Base-by-base conservation (phyloP, 2,329 filamentous ascomycete species). In the Fusarium sp. region DNA sequence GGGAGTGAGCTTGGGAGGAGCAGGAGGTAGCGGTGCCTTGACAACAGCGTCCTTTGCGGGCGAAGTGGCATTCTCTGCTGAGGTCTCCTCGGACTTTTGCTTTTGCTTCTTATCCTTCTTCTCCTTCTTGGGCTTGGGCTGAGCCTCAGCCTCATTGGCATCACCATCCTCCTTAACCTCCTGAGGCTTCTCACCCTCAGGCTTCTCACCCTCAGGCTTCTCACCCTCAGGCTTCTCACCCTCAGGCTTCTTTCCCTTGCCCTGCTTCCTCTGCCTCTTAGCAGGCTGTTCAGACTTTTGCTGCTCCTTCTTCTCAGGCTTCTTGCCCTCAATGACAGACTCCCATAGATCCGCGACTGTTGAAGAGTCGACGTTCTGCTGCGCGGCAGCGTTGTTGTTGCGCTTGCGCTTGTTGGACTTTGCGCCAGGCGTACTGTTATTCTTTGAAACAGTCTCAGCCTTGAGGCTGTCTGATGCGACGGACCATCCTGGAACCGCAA, bases 401-500 rank as follows among this genome's bases (percentile, higher is more conserved):
- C 75, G 83, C 83, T 90, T 90, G 69, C 89, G 86, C 81, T 90
- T 89, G 77, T 86, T 90, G 71, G 85, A 84, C 75, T 85, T 88
- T 72, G 82, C 77, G 63, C 82, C 76, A 4, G 81, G 75, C 24
- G 77, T 73, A 25, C 77, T 78, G 32, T 74, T 74, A 49, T 75
- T 76, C 11, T 78, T 72, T 52, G 79, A 66, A 14, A 72, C 64
- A 66, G 84, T 87, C 81, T 97, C 93, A 30, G 89, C 81, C 81
- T 93, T 94, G 70, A 97, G 88, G 55, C 83, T 84, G 72, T 90
- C 88, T 67, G 91, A 87, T 59, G 93, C 89, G 38, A 98, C 86
- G 42, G 93, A 93, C 95, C 95, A 98, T 73, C 96, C 96, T 76
- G 93, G 92, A 30, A 98, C 95, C 12, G 94, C 91, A 80, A 98